A percentile compares a stretch with the other conserved stretches of the same genome.
Evolutionary conservation across 1,139 yeast genomes (phyloP).

Genomic region (Yamadazyma sp.): DNA sequence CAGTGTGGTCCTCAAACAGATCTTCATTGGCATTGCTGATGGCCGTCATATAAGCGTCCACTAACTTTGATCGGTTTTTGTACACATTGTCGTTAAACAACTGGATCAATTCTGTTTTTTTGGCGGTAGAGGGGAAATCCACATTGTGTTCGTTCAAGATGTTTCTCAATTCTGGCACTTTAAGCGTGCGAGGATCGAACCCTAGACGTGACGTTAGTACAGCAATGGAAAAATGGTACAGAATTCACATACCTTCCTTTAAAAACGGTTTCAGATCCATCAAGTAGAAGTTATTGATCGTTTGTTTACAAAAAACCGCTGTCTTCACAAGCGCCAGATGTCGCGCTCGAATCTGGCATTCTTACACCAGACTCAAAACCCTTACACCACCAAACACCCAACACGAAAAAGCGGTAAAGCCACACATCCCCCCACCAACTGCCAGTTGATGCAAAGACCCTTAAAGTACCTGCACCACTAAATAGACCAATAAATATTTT

Average conservation of each 20-base stretch:
- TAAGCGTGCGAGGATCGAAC: conserved; percentile 64
- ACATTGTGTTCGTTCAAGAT: conserved; percentile 60
- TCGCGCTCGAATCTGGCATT: too few species aligned
- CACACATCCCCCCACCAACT: too few species aligned
- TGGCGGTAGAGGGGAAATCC: conserved; percentile 56
- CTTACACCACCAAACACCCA: too few species aligned
- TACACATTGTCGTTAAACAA: conserved; percentile 51
- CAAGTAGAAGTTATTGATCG: neutral
- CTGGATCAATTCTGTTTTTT: conserved; percentile 58
- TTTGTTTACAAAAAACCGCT: too few species aligned
- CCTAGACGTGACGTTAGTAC: conserved; percentile 21
- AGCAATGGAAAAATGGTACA: too few species aligned
- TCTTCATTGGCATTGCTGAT: conserved; percentile 22
- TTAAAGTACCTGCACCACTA: too few species aligned
- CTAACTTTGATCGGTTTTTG: conserved; percentile 34
- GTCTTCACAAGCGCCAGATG: too few species aligned
- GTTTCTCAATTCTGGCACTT: conserved; percentile 63
- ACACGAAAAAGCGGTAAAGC: too few species aligned
- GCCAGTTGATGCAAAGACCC: too few species aligned
- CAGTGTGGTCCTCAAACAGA: conserved; percentile 23
- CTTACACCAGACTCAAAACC: too few species aligned
- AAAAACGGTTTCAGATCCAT: conserved; percentile 26
- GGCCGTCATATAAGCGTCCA: conserved; percentile 19
- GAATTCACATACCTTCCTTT: conserved; percentile 22
- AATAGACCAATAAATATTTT: too few species aligned